Evolutionary conservation across 2,329 filamentous ascomycete species (phyloP).

Genomic region (Talaromyces amestolkiae): DNA sequence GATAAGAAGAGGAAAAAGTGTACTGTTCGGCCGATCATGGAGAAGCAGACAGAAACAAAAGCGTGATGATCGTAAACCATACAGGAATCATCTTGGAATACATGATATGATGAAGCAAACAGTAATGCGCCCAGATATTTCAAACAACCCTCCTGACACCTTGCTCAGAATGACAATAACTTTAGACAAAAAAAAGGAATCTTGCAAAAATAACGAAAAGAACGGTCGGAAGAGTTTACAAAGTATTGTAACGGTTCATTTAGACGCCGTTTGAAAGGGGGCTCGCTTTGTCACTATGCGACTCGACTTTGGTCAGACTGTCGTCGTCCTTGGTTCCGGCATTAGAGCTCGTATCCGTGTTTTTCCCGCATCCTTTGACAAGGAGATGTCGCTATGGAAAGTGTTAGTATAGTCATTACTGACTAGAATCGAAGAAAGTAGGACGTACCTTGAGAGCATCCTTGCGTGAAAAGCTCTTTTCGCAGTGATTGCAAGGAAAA

Average conservation of each 20-base stretch:
- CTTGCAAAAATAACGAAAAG: not conserved
- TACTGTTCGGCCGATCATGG: constrained; percentile 1
- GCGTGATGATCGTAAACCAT: constrained; percentile 14
- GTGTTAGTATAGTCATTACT: constrained; percentile 29
- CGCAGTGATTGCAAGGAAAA: constrained; percentile 85
- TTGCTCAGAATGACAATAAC: constrained; percentile 16
- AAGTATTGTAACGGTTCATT: constrained; percentile 3
- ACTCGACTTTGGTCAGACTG: constrained; percentile 18
- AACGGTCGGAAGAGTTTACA: constrained; percentile 6
- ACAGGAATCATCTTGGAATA: constrained; percentile 13
- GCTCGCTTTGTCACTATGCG: constrained; percentile 21
- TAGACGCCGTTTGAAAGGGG: constrained; percentile 17
- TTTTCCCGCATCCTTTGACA: constrained; percentile 65
- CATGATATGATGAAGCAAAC: constrained; percentile 6
- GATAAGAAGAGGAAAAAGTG: not conserved
- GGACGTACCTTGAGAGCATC: constrained; percentile 86
- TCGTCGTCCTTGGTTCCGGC: constrained; percentile 19
- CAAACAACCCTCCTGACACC: constrained; percentile 18
- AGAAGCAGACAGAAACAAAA: not conserved
- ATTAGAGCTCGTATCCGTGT: constrained; percentile 20
- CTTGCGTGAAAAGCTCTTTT: constrained; percentile 95
- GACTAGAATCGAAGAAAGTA: not conserved
- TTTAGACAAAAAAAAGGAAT: constrained; percentile 6
- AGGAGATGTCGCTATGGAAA: constrained; percentile 60
- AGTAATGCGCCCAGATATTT: constrained; percentile 13